Evolutionary conservation across 73 alveolate genomes (phyloP).

Genomic region (Blepharisma japonicum): DNA sequence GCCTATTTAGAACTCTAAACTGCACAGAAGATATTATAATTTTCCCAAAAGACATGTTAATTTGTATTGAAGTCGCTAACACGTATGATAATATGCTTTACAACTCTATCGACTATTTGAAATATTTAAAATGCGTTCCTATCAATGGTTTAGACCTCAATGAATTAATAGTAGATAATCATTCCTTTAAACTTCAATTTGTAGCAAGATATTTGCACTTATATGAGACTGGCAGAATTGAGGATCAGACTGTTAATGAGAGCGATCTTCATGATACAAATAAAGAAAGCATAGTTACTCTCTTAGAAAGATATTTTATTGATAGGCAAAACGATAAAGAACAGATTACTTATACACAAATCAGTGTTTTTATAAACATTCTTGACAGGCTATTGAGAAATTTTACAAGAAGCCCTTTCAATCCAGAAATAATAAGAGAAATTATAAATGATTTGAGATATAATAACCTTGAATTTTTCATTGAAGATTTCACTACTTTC

Average conservation of each 20-base stretch:
- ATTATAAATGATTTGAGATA: not conserved
- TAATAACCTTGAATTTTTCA: not conserved
- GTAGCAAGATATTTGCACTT: too few relatives aligned
- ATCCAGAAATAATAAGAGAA: not conserved
- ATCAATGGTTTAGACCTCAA: too few relatives aligned
- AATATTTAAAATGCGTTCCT: not conserved
- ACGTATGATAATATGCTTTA: not conserved
- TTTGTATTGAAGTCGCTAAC: conserved; percentile 2
- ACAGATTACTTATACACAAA: not conserved
- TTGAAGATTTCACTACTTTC: not conserved
- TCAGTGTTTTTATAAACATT: not conserved
- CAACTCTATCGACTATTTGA: not conserved
- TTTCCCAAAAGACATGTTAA: not conserved
- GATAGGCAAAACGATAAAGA: not conserved
- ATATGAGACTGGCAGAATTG: too few relatives aligned
- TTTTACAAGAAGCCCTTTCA: not conserved
- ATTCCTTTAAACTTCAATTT: too few relatives aligned
- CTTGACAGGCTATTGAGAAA: not conserved
- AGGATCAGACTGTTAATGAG: too few relatives aligned
- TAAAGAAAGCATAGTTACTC: too few relatives aligned
- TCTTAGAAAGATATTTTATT: not conserved
- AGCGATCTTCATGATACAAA: too few relatives aligned
- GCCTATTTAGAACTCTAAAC: not conserved
- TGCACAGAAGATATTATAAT: not conserved
- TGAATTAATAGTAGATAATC: too few relatives aligned